These are phyloP conservation scores for Aspergillus jensenii DNA, from an alignment of 2,329 filamentous ascomycete species.

Conservation along the genomic window DNA sequence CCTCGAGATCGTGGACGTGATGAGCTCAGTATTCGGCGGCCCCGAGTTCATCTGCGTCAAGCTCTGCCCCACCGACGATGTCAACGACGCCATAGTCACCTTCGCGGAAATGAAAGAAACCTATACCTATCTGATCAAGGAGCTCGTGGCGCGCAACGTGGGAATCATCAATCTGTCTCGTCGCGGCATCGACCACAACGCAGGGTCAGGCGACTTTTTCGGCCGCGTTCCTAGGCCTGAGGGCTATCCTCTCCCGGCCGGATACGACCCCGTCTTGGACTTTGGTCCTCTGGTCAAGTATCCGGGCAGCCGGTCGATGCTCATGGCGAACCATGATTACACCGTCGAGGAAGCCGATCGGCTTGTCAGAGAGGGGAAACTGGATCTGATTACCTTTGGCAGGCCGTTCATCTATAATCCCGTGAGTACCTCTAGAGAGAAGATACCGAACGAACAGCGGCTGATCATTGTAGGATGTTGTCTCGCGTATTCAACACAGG, in stretches of 20 bases:
- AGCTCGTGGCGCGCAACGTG: slow-evolving; percentile 9
- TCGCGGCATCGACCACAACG: slow-evolving; percentile 7
- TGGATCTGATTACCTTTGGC: slow-evolving; percentile 24
- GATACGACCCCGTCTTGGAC: slow-evolving; percentile 20
- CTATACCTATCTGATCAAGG: slow-evolving; percentile 15
- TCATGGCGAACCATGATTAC: slow-evolving; percentile 29
- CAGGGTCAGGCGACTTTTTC: background rate
- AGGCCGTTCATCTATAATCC: slow-evolving; percentile 26
- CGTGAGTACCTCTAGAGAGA: slow-evolving; percentile 7
- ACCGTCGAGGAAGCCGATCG: slow-evolving; percentile 23
- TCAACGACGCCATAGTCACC: slow-evolving; percentile 18
- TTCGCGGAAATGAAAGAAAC: slow-evolving; percentile 18
- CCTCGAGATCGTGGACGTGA: slow-evolving; percentile 19
- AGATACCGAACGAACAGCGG: too few relatives aligned
- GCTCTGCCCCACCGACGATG: slow-evolving; percentile 29
- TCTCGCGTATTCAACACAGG: background rate
- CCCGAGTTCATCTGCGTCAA: slow-evolving; percentile 23
- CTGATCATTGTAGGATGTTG: background rate
- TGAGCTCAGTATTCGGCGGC: slow-evolving; percentile 24
- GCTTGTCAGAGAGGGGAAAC: slow-evolving; percentile 16
- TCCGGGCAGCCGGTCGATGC: slow-evolving; percentile 22
- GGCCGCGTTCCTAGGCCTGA: background rate
- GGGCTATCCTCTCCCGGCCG: slow-evolving; percentile 12
- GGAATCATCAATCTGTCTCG: slow-evolving; percentile 16
- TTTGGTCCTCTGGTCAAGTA: slow-evolving; percentile 28